These are phyloP conservation scores for Zymoseptoria brevis DNA, from an alignment of 2,329 filamentous ascomycete genomes.

Conservation along the genomic window DNA sequence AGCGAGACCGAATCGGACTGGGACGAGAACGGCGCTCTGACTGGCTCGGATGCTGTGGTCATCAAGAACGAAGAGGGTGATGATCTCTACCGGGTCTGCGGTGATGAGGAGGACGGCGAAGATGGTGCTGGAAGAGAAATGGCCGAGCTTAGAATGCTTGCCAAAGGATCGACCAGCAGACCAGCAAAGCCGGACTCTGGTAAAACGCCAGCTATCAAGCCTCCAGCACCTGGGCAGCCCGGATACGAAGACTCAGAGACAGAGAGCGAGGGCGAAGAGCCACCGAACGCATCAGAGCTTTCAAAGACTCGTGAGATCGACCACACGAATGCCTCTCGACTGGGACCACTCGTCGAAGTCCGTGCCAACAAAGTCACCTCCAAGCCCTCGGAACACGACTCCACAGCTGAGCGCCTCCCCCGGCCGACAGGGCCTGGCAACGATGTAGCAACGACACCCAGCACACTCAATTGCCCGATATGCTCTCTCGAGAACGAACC, in stretches of 20 bases:
- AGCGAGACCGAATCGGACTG: conserved; percentile 39
- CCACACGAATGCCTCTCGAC: conserved; percentile 2
- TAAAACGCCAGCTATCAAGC: neutral
- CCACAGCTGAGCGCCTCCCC: neutral
- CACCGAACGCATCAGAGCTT: neutral
- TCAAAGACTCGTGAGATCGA: neutral
- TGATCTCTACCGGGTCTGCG: conserved; percentile 66
- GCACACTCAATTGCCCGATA: conserved; percentile 38
- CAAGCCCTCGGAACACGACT: conserved; percentile 1
- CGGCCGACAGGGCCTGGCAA: neutral
- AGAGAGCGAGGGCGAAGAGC: conserved; percentile 19
- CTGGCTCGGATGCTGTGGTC: conserved; percentile 48
- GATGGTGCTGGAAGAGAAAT: conserved; percentile 55
- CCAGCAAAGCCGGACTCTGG: neutral
- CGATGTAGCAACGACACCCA: neutral
- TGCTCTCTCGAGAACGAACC: conserved; percentile 61
- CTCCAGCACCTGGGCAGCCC: conserved; percentile 1
- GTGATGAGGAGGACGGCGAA: conserved; percentile 52
- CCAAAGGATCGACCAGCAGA: conserved; percentile 9
- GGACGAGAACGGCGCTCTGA: conserved; percentile 27
- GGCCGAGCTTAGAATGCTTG: conserved; percentile 53
- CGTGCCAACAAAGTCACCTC: conserved; percentile 5
- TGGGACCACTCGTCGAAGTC: conserved; percentile 4
- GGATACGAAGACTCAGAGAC: conserved; percentile 21
- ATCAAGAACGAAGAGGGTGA: conserved; percentile 57